Evolutionary conservation across 106 monocot genomes (phyloP).

Genomic region (Phalaenopsis equestris): DNA sequence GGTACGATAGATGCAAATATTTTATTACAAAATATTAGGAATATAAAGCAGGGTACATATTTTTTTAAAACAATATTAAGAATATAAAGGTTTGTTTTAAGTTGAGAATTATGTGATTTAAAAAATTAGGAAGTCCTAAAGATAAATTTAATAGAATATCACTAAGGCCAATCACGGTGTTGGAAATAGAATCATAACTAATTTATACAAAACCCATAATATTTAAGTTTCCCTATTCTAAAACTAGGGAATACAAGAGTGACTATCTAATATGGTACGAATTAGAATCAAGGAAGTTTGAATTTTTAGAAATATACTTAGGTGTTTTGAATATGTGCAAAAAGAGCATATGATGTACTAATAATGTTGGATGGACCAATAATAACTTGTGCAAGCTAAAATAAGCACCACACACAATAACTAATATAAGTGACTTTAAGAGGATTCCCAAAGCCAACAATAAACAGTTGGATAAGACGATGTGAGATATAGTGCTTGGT

Average conservation of each 20-base stretch:
- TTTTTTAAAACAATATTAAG: too few species aligned
- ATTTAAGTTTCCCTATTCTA: not conserved
- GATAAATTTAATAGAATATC: too few species aligned
- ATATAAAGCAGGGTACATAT: too few species aligned
- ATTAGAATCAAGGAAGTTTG: not conserved
- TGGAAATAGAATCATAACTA: too few species aligned
- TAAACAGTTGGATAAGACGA: not conserved
- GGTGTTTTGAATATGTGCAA: not conserved
- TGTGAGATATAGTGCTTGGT: not conserved
- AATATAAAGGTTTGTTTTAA: too few species aligned
- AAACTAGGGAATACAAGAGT: not conserved
- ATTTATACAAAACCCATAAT: not conserved
- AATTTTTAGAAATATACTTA: not conserved
- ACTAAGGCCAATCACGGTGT: too few species aligned
- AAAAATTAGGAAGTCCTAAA: too few species aligned
- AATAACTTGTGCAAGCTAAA: not conserved
- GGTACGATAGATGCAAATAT: too few species aligned
- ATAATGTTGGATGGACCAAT: not conserved
- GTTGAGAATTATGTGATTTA: too few species aligned
- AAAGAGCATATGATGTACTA: not conserved
- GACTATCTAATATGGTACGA: not conserved
- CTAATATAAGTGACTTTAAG: not conserved
- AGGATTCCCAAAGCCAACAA: not conserved
- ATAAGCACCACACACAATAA: not conserved
- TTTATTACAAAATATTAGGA: too few species aligned